Conservation (phyloP, 2,329 filamentous ascomycete species). For the Xylariaceae sp. region DNA sequence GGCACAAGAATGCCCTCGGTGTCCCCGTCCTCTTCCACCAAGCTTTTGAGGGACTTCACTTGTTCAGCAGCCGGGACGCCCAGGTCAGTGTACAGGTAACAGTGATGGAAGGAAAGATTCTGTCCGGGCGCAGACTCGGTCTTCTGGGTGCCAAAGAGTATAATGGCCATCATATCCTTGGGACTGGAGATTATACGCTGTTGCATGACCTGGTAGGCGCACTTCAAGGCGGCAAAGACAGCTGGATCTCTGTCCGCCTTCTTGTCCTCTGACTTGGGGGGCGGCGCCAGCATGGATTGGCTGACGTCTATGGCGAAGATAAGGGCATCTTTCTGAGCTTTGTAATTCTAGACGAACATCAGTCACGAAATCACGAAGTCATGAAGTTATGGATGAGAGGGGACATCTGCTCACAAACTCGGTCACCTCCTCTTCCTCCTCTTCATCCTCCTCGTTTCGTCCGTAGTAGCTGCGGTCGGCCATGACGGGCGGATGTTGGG, state of each 20-base stretch:
- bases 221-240: conserved; percentile 79
- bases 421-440: conserved; percentile 57
- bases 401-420: conserved; percentile 41
- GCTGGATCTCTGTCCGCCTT: conserved; percentile 74
- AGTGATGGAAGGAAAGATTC: conserved; percentile 69
- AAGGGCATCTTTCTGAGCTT: conserved; percentile 93
- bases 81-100: conserved; percentile 83
- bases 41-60: conserved; percentile 67
- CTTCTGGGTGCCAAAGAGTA: conserved; percentile 84
- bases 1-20: conserved; percentile 62
- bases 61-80: conserved; percentile 81
- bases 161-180: conserved; percentile 92
- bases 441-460: conserved; percentile 61
- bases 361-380: conserved; percentile 1
- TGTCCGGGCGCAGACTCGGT: conserved; percentile 69
- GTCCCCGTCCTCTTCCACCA: conserved; percentile 74
- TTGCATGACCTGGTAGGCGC: conserved; percentile 91
- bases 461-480: conserved; percentile 34
- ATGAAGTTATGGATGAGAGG: neutral
- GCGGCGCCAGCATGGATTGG: conserved; percentile 70
- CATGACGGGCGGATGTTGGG: conserved; percentile 14
- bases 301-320: conserved; percentile 92
- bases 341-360: conserved; percentile 59
- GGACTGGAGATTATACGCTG: conserved; percentile 97
- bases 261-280: conserved; percentile 58